Conservation (phyloP, 345 rosid genomes). For the Nephelium lappaceum region DNA sequence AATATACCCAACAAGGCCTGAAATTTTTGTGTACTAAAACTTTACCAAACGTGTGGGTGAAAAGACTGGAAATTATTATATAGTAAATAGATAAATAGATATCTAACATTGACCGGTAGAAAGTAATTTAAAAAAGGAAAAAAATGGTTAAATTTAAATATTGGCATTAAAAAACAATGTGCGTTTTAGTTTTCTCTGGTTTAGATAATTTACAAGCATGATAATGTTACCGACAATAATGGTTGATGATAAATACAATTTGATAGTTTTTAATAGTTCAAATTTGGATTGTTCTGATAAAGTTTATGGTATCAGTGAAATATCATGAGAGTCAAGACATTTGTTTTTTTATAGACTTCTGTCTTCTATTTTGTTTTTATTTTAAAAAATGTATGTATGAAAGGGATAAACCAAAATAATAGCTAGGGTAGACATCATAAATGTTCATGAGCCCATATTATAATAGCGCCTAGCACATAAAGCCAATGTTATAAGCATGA, state of each 20-base stretch:
- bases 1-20: not conserved
- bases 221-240: too few relatives aligned
- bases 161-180: not conserved
- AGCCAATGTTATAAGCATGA: not conserved
- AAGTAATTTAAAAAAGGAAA: too few relatives aligned
- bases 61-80: not conserved
- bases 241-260: not conserved
- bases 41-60: not conserved
- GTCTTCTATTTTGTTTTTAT: too few relatives aligned
- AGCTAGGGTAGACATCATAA: too few relatives aligned
- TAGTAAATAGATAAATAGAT: not conserved
- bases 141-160: too few relatives aligned
- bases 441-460: too few relatives aligned
- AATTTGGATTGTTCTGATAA: too few relatives aligned
- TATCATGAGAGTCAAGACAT: too few relatives aligned
- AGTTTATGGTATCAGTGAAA: too few relatives aligned
- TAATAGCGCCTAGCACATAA: not conserved
- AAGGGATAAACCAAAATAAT: too few relatives aligned
- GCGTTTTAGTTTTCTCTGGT: not conserved
- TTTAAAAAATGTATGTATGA: too few relatives aligned
- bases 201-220: not conserved
- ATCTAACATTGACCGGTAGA: not conserved
- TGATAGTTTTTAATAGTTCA: not conserved
- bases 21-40: not conserved
- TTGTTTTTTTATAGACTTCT: too few relatives aligned